These are phyloP conservation scores for Boletus reticuloceps DNA, from an alignment of 768 basidiomycete genomes.

Conservation along the genomic window DNA sequence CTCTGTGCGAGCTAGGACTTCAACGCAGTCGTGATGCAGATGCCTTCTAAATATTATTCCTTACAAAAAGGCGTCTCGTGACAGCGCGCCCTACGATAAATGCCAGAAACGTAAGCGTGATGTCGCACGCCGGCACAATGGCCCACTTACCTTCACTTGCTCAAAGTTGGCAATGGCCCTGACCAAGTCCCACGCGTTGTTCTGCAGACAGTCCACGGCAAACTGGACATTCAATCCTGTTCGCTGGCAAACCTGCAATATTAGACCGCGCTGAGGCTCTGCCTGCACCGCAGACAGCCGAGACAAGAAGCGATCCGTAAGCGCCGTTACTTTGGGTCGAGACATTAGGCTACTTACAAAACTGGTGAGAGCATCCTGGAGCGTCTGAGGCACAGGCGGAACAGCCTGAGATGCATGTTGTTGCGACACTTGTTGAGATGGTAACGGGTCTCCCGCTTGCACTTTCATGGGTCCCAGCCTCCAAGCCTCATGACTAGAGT, in stretches of 20 bases:
- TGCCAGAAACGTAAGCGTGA: slow-evolving; percentile 24
- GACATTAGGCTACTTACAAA: slow-evolving; percentile 48
- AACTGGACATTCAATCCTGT: slow-evolving; percentile 81
- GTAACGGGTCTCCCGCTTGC: slow-evolving; percentile 45
- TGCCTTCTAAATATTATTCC: slow-evolving; percentile 12
- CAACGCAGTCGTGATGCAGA: neutral
- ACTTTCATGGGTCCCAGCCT: slow-evolving; percentile 70
- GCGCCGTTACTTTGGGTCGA: slow-evolving; percentile 5
- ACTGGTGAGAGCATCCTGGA: slow-evolving; percentile 49
- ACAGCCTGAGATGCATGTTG: slow-evolving; percentile 20
- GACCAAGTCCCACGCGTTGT: slow-evolving; percentile 82
- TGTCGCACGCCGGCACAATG: neutral
- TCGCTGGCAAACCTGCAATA: slow-evolving; percentile 64
- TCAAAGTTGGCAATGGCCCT: slow-evolving; percentile 84
- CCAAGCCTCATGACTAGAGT: slow-evolving; percentile 82
- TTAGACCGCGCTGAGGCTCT: slow-evolving; percentile 65
- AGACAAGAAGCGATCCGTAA: slow-evolving; percentile 6
- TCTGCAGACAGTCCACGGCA: slow-evolving; percentile 79
- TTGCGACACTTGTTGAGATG: slow-evolving; percentile 14
- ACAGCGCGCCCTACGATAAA: slow-evolving; percentile 42
- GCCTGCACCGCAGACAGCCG: slow-evolving; percentile 41
- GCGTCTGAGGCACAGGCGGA: slow-evolving; percentile 35
- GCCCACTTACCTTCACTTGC: slow-evolving; percentile 70
- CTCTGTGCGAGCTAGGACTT: neutral
- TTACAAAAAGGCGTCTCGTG: slow-evolving; percentile 55